Evolutionary conservation across 495 filamentous ascomycete genomes (phyloP).

Genomic region (Tetracladium setigerum): DNA sequence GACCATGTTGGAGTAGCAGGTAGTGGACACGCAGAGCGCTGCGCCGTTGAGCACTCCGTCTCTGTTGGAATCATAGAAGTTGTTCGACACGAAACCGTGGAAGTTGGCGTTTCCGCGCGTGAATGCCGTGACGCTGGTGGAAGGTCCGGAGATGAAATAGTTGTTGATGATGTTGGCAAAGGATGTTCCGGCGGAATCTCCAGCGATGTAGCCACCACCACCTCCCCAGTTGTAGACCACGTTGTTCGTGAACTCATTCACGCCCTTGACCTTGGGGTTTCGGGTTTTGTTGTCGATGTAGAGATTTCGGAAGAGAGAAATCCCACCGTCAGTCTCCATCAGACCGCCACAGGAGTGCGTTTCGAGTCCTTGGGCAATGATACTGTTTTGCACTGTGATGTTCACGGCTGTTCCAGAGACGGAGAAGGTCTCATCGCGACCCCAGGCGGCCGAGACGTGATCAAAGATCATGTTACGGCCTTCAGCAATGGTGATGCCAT

Average conservation of each 20-base stretch:
- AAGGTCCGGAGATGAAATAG: conserved; percentile 36
- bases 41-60: conserved; percentile 24
- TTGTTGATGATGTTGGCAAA: conserved; percentile 33
- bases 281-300: conserved; percentile 22
- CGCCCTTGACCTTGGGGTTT: conserved; percentile 19
- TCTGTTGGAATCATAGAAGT: conserved; percentile 31
- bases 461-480: conserved; percentile 33
- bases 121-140: conserved; percentile 27
- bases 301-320: conserved; percentile 30
- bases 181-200: conserved; percentile 27
- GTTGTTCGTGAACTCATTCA: conserved; percentile 32
- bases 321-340: conserved; percentile 19
- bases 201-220: conserved; percentile 32
- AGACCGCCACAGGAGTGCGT: conserved; percentile 31
- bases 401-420: conserved; percentile 30
- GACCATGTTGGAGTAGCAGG: conserved; percentile 14
- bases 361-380: conserved; percentile 29
- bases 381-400: conserved; percentile 33
- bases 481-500: conserved; percentile 30
- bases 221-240: conserved; percentile 33
- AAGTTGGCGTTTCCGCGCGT: conserved; percentile 28
- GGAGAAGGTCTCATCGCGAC: conserved; percentile 29
- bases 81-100: conserved; percentile 30
- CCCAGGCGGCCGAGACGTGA: conserved; percentile 30
- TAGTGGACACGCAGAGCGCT: too few species aligned